These are phyloP conservation scores for Podospora fimiseda DNA, from an alignment of 495 filamentous ascomycete genomes.

Conservation along the genomic window DNA sequence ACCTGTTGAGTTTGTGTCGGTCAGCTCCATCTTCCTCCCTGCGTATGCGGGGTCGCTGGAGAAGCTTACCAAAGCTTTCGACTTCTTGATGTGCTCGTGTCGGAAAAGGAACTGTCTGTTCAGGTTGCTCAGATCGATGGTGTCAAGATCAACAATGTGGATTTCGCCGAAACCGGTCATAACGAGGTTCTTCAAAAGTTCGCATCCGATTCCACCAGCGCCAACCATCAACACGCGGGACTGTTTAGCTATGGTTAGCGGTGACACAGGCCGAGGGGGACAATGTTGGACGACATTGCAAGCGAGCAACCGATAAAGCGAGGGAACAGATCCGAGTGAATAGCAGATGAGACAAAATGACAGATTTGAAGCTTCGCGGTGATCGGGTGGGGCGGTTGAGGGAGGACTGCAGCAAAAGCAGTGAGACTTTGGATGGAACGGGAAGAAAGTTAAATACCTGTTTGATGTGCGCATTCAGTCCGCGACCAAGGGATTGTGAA, in stretches of 20 bases:
- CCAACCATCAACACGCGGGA: slow-evolving; percentile 89
- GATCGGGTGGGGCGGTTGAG: too few species aligned
- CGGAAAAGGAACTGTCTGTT: slow-evolving; percentile 98
- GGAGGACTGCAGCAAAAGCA: not conserved
- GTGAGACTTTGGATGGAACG: not conserved
- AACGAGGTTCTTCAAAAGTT: slow-evolving; percentile 94
- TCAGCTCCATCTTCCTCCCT: not conserved
- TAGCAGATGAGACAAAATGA: too few species aligned
- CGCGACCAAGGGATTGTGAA: not conserved
- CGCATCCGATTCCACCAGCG: slow-evolving; percentile 94
- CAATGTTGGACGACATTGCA: slow-evolving; percentile 10
- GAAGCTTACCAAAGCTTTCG: slow-evolving; percentile 78
- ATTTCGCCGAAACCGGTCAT: slow-evolving; percentile 91
- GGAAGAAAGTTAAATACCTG: not conserved
- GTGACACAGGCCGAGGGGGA: slow-evolving; percentile 2
- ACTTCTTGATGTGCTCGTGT: slow-evolving; percentile 95
- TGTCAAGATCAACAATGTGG: slow-evolving; percentile 95
- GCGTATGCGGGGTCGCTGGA: not conserved
- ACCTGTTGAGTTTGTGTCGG: slow-evolving; percentile 51
- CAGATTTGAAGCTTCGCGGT: too few species aligned
- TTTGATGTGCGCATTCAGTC: not conserved
- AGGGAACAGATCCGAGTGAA: too few species aligned
- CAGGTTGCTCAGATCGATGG: slow-evolving; percentile 94
- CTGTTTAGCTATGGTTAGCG: slow-evolving; percentile 45
- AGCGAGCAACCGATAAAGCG: too few species aligned